Evolutionary conservation across 441 rosid species (phyloP).

Genomic region (Populus hybrid): DNA sequence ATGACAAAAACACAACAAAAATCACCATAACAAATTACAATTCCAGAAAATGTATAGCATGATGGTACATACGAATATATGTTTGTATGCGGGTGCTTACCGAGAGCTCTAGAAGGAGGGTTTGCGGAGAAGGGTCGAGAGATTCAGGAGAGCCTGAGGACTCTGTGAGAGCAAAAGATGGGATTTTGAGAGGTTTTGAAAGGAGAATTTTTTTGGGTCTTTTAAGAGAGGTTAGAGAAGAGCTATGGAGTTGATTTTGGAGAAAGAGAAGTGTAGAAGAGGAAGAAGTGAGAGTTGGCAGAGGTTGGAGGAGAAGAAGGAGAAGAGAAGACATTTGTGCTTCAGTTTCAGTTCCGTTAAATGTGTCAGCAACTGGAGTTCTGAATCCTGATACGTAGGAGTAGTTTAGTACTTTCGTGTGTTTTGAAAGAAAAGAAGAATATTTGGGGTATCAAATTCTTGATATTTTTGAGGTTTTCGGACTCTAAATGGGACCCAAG

Average conservation of each 20-base stretch:
- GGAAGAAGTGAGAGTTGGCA: constrained; percentile 18
- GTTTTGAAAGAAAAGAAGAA: neutral
- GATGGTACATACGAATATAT: neutral
- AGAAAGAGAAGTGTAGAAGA: constrained; percentile 23
- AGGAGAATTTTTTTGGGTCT: constrained; percentile 24
- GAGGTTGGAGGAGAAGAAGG: constrained; percentile 38
- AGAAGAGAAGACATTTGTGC: constrained; percentile 34
- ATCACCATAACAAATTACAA: neutral
- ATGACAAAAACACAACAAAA: neutral
- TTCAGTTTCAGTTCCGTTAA: neutral
- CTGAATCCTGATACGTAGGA: neutral
- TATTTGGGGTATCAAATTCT: neutral
- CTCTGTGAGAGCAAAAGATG: constrained; percentile 57
- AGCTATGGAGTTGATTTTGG: constrained; percentile 18
- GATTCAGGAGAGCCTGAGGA: constrained; percentile 68
- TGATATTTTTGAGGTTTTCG: neutral
- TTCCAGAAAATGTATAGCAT: neutral
- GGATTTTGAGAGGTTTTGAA: constrained; percentile 31
- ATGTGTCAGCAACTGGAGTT: neutral
- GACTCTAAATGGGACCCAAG: neutral
- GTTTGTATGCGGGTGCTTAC: constrained; percentile 32
- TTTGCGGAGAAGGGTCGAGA: constrained; percentile 34
- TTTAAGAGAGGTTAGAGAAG: constrained; percentile 16
- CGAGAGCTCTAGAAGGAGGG: constrained; percentile 59
- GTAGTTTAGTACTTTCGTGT: neutral